phyloP scores from a whole-genome alignment of 345 rosid genomes.

The Capsella bursapastoris region DNA sequence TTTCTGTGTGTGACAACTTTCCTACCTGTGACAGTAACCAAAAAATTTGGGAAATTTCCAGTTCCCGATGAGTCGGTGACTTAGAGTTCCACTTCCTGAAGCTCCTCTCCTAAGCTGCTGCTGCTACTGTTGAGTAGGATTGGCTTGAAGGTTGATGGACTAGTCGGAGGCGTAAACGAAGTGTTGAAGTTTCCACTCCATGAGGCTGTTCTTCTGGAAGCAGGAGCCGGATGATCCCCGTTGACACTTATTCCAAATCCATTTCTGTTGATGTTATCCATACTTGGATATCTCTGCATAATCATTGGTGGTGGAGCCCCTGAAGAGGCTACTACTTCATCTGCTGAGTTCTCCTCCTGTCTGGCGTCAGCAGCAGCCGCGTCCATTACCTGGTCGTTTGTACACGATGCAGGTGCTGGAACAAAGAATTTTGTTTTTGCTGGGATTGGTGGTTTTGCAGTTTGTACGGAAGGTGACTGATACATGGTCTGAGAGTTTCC shows the following conservation, averaged over 20 bases:
- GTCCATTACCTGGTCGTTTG: conserved; percentile 55
- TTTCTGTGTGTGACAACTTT: conserved; percentile 15
- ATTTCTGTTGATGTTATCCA: conserved; percentile 59
- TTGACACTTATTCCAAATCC: conserved; percentile 40
- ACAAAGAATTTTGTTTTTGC: conserved; percentile 82
- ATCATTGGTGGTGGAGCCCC: conserved; percentile 40
- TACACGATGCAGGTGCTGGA: conserved; percentile 56
- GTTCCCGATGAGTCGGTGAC: conserved; percentile 32
- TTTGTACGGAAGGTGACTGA: conserved; percentile 70
- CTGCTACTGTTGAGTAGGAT: conserved; percentile 45
- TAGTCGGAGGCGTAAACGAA: conserved; percentile 43
- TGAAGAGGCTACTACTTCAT: conserved; percentile 40
- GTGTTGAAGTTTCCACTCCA: conserved; percentile 73
- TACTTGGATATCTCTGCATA: conserved; percentile 70
- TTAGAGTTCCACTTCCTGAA: conserved; percentile 54
- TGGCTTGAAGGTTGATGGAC: conserved; percentile 27
- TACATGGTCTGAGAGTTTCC: conserved; percentile 70
- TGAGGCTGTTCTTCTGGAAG: conserved; percentile 69
- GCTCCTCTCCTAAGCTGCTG: conserved; percentile 65
- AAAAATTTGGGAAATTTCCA: conserved; percentile 1
- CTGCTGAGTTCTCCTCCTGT: conserved; percentile 48
- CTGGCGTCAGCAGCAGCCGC: conserved; percentile 56
- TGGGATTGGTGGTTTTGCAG: conserved; percentile 68
- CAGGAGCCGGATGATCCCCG: conserved; percentile 40
- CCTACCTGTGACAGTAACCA: conserved; percentile 8